Percentiles rank a stretch among this genome's conserved stretches.
These are phyloP conservation scores for Xanthoconium separans DNA, from an alignment of 1,284 basidiomycete species.

Conservation along the genomic window DNA sequence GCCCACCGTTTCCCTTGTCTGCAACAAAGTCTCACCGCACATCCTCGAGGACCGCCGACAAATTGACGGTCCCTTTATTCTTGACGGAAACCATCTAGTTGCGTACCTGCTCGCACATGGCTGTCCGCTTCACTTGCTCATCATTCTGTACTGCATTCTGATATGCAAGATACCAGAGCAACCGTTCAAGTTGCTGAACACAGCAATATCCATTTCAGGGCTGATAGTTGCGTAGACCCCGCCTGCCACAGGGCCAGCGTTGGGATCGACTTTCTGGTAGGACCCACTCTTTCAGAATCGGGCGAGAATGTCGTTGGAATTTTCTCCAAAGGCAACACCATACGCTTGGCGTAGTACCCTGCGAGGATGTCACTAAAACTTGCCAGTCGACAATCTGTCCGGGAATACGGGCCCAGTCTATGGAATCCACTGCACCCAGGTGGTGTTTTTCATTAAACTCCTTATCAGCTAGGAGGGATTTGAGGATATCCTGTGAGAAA, in stretches of 20 bases:
- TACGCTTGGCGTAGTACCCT: slow-evolving; percentile 93
- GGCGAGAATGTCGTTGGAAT: slow-evolving; percentile 96
- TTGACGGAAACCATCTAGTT: slow-evolving; percentile 92
- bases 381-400: slow-evolving; percentile 99
- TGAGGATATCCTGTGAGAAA: slow-evolving; percentile 83
- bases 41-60: slow-evolving; percentile 63
- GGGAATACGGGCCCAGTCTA: slow-evolving; percentile 99
- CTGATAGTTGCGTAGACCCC: slow-evolving; percentile 91
- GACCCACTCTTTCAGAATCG: slow-evolving; percentile 92
- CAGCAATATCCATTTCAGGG: slow-evolving; percentile 98
- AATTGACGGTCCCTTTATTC: slow-evolving; percentile 76
- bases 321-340: slow-evolving; percentile 90
- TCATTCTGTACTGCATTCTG: slow-evolving; percentile 48
- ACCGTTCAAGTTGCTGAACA: slow-evolving; percentile 96
- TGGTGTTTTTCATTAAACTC: slow-evolving; percentile 88
- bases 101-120: slow-evolving; percentile 64
- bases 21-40: slow-evolving; percentile 88
- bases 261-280: slow-evolving; percentile 85
- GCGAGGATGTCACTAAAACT: slow-evolving; percentile 99
- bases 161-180: slow-evolving; percentile 94
- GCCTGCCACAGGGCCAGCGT: slow-evolving; percentile 40
- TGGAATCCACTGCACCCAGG: slow-evolving; percentile 98
- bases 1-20: slow-evolving; percentile 80
- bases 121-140: slow-evolving; percentile 35
- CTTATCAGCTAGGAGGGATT: slow-evolving; percentile 87